phyloP scores from a whole-genome alignment of 2,329 filamentous ascomycete genomes.

The Clarireedia paspali region DNA sequence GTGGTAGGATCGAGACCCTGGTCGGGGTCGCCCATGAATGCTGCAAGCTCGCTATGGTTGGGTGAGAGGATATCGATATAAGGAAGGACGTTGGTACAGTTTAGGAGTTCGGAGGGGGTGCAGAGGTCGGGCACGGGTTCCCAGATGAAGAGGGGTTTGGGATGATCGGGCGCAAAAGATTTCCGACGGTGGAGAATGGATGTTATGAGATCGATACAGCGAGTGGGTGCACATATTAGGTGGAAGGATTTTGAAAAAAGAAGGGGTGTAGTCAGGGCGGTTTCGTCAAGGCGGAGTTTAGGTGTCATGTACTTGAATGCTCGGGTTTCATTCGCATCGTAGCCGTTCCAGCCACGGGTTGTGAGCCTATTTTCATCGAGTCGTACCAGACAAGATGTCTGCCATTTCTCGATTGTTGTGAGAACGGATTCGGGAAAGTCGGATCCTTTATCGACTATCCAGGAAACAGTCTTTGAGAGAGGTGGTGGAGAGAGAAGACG shows the following conservation, averaged over 20 bases:
- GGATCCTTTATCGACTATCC: constrained; percentile 83
- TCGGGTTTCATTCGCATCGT: constrained; percentile 60
- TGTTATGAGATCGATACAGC: constrained; percentile 68
- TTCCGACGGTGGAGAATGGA: constrained; percentile 57
- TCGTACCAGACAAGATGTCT: constrained; percentile 60
- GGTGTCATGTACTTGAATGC: constrained; percentile 84
- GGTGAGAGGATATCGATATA: constrained; percentile 61
- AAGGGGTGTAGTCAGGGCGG: constrained; percentile 58
- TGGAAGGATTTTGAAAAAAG: constrained; percentile 74
- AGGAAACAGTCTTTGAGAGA: constrained; percentile 63
- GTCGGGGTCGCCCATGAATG: constrained; percentile 59
- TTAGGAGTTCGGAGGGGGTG: constrained; percentile 58
- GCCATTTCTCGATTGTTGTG: constrained; percentile 62
- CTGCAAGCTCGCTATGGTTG: constrained; percentile 83
- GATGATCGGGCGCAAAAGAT: constrained; percentile 29
- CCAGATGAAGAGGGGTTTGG: constrained; percentile 76
- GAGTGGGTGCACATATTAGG: constrained; percentile 71
- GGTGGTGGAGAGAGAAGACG: constrained; percentile 71
- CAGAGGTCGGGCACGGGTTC: constrained; percentile 91
- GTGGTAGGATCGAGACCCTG: constrained; percentile 32
- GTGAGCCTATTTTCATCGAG: constrained; percentile 61
- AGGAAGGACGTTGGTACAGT: constrained; percentile 55
- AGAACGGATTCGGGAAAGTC: constrained; percentile 71
- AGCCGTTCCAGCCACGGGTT: constrained; percentile 89
- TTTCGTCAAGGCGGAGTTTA: constrained; percentile 71